Evolutionary conservation across 495 filamentous ascomycete genomes (phyloP).

Genomic region (Aspergillus indologenus): DNA sequence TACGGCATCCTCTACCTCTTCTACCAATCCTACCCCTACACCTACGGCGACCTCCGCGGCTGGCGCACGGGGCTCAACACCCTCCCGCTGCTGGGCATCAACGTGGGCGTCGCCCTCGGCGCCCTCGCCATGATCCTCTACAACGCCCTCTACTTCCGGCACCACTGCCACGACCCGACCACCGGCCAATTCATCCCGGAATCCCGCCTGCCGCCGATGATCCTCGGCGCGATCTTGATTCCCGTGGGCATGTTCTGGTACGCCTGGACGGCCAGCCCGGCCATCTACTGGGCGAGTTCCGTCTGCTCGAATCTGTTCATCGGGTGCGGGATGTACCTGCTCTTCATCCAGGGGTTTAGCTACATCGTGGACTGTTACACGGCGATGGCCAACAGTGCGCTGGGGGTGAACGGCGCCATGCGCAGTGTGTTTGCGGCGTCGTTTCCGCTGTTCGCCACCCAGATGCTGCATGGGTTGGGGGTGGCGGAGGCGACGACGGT

Average conservation of each 20-base stretch:
- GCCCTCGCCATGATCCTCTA: conserved; percentile 43
- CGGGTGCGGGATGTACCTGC: conserved; percentile 10
- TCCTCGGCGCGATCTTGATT: conserved; percentile 43
- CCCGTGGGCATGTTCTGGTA: conserved; percentile 52
- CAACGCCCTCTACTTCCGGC: conserved; percentile 18
- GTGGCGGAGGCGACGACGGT: not conserved
- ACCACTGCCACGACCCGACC: conserved; percentile 24
- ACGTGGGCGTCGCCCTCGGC: conserved; percentile 40
- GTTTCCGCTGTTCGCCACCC: conserved; percentile 12
- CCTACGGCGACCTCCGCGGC: conserved; percentile 3
- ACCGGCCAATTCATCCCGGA: conserved; percentile 34
- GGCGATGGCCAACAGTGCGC: conserved; percentile 63
- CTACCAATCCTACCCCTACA: conserved; percentile 7
- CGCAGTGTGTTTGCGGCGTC: conserved; percentile 26
- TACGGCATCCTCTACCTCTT: conserved; percentile 13
- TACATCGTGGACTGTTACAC: conserved; percentile 71
- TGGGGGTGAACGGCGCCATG: conserved; percentile 55
- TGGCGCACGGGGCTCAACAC: not conserved
- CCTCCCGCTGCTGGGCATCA: conserved; percentile 12
- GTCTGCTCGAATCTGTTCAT: conserved; percentile 14
- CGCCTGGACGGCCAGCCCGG: conserved; percentile 43
- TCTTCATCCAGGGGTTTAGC: conserved; percentile 43
- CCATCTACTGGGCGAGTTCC: conserved; percentile 29
- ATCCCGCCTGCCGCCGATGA: conserved; percentile 44
- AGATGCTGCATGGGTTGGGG: not conserved